phyloP scores from a whole-genome alignment of 2,329 filamentous ascomycete genomes.

The Nemania diffusa region DNA sequence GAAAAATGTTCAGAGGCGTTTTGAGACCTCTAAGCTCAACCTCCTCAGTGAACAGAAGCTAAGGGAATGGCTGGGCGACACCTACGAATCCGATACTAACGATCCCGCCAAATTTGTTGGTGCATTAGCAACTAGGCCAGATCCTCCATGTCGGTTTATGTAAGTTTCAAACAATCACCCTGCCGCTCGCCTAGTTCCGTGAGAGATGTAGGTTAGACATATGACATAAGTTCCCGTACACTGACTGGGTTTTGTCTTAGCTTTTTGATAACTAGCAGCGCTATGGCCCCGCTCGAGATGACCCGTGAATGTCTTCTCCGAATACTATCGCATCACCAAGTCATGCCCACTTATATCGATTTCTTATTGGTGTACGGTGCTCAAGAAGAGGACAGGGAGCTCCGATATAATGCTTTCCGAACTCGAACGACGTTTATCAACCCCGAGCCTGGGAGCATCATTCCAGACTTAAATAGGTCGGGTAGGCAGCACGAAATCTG shows the following conservation, averaged over 20 bases:
- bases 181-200: not conserved
- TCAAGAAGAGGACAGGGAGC: slow-evolving; percentile 39
- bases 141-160: slow-evolving; percentile 46
- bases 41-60: slow-evolving; percentile 24
- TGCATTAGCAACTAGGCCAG: slow-evolving; percentile 26
- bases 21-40: slow-evolving; percentile 26
- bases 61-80: slow-evolving; percentile 32
- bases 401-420: slow-evolving; percentile 44
- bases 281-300: slow-evolving; percentile 38
- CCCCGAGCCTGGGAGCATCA: slow-evolving; percentile 22
- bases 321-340: slow-evolving; percentile 48
- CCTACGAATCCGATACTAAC: slow-evolving; percentile 13
- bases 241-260: slow-evolving; percentile 26
- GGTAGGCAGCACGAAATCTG: slow-evolving; percentile 43
- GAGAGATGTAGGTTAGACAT: not conserved
- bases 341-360: slow-evolving; percentile 49
- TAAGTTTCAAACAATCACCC: slow-evolving; percentile 26
- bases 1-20: slow-evolving; percentile 16
- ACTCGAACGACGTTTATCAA: slow-evolving; percentile 33
- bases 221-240: not conserved
- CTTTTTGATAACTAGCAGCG: slow-evolving; percentile 40
- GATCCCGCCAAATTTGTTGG: slow-evolving; percentile 26
- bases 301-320: slow-evolving; percentile 42
- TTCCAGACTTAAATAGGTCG: slow-evolving; percentile 36
- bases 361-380: slow-evolving; percentile 40